Percentiles rank a stretch among this genome's conserved stretches.
Evolutionary conservation across 2,329 filamentous ascomycete genomes (phyloP).

Genomic region (Paracoccidioides lutzii): DNA sequence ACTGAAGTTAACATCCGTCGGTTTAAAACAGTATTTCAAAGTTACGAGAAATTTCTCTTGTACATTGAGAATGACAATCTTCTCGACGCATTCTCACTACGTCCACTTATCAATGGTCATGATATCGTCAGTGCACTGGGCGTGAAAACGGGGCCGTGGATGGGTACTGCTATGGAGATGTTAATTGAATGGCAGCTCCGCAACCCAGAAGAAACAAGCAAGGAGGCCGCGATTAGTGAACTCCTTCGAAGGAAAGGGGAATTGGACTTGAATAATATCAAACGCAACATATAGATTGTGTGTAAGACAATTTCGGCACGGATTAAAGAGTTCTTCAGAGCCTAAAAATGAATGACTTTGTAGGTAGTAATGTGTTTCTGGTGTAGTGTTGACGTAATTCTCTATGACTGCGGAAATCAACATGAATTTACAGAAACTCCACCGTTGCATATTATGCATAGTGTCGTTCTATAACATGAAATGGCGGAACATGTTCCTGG

Average conservation of each 20-base stretch:
- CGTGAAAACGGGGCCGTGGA: slow-evolving; percentile 64
- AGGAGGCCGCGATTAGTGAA: slow-evolving; percentile 46
- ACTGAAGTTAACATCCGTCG: neutral
- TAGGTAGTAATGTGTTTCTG: too few species aligned
- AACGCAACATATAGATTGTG: neutral
- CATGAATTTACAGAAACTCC: too few species aligned
- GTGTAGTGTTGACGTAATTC: too few species aligned
- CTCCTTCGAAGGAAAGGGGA: slow-evolving; percentile 42
- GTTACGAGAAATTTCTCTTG: slow-evolving; percentile 42
- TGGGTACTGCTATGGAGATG: slow-evolving; percentile 63
- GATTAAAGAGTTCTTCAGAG: neutral
- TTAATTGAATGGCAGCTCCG: slow-evolving; percentile 82
- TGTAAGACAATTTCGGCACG: neutral
- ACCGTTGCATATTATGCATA: too few species aligned
- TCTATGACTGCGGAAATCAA: too few species aligned
- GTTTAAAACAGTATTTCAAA: slow-evolving; percentile 30
- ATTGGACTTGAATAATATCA: slow-evolving; percentile 24
- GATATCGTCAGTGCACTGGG: slow-evolving; percentile 54
- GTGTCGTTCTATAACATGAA: too few species aligned
- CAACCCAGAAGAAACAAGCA: slow-evolving; percentile 54
- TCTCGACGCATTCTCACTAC: slow-evolving; percentile 41
- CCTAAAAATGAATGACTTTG: too few species aligned
- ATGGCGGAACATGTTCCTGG: too few species aligned
- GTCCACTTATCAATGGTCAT: slow-evolving; percentile 60
- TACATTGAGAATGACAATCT: slow-evolving; percentile 41